Evolutionary conservation across 805 yeast genomes (phyloP).

Genomic region (Starmerella stigmatis): DNA sequence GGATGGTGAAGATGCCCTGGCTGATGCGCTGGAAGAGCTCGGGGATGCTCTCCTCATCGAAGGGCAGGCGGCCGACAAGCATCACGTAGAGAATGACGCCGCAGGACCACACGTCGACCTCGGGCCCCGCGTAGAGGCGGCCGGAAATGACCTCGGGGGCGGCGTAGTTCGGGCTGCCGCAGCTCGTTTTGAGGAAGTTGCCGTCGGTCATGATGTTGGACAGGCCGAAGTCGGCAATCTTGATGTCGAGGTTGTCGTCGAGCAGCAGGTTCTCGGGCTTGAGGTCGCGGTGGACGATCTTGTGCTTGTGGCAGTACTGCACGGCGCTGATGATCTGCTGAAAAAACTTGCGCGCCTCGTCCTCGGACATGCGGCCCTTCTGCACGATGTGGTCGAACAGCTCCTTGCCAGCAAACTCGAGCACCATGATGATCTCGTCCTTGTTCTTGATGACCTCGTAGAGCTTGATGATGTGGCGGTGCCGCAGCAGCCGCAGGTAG

Average conservation of each 20-base stretch:
- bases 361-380: slow-evolving; percentile 83
- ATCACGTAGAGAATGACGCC: slow-evolving; percentile 92
- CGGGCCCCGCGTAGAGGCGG: slow-evolving; percentile 92
- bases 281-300: slow-evolving; percentile 91
- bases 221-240: slow-evolving; percentile 92
- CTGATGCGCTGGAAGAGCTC: slow-evolving; percentile 85
- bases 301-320: slow-evolving; percentile 91
- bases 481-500: slow-evolving; percentile 75
- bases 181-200: slow-evolving; percentile 82
- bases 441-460: slow-evolving; percentile 92
- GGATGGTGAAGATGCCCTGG: slow-evolving; percentile 85
- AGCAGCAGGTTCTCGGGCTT: slow-evolving; percentile 87
- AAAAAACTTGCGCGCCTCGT: slow-evolving; percentile 84
- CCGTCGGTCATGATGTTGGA: slow-evolving; percentile 97
- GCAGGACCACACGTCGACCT: slow-evolving; percentile 96
- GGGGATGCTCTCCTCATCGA: slow-evolving; percentile 93
- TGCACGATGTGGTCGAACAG: slow-evolving; percentile 91
- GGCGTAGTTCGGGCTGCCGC: slow-evolving; percentile 96
- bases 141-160: slow-evolving; percentile 97
- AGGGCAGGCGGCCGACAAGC: slow-evolving; percentile 91
- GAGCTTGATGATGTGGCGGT: slow-evolving; percentile 90
- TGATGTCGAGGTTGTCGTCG: slow-evolving; percentile 83
- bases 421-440: slow-evolving; percentile 94
- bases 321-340: slow-evolving; percentile 96
- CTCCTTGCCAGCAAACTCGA: slow-evolving; percentile 94